A percentile compares a stretch with the other conserved stretches of the same genome.
phyloP scores from a whole-genome alignment of 2,329 filamentous ascomycete species.

The Venturia oleaginea region DNA sequence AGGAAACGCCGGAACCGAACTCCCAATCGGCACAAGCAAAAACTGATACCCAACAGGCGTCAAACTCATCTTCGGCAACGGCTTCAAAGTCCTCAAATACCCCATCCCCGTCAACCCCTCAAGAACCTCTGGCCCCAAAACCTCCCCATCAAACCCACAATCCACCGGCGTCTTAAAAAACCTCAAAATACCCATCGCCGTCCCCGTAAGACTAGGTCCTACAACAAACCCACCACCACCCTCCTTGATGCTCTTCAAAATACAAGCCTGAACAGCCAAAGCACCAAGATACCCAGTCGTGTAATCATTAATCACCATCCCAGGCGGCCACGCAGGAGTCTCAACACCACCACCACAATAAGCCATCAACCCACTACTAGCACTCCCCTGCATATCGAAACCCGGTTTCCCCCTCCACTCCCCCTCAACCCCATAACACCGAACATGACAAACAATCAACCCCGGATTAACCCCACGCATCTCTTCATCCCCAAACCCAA shows the following conservation, averaged over 20 bases:
- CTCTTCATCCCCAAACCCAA: neutral
- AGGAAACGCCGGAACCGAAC: neutral
- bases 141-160: neutral
- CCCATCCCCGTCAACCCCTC: neutral
- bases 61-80: neutral
- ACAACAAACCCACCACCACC: neutral
- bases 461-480: neutral
- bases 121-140: neutral
- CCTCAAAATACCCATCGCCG: constrained; percentile 1
- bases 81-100: neutral
- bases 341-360: neutral
- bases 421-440: neutral
- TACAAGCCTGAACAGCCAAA: neutral
- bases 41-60: neutral
- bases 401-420: neutral
- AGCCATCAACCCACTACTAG: constrained; percentile 1
- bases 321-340: constrained; percentile 1
- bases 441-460: neutral
- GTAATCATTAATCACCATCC: constrained; percentile 3
- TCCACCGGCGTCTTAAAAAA: neutral
- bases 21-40: neutral
- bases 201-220: neutral
- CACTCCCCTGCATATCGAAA: constrained; percentile 8
- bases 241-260: neutral
- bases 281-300: neutral